These are phyloP conservation scores for Fraxinus paxiana DNA, from an alignment of 305 asterid genomes.

Conservation along the genomic window DNA sequence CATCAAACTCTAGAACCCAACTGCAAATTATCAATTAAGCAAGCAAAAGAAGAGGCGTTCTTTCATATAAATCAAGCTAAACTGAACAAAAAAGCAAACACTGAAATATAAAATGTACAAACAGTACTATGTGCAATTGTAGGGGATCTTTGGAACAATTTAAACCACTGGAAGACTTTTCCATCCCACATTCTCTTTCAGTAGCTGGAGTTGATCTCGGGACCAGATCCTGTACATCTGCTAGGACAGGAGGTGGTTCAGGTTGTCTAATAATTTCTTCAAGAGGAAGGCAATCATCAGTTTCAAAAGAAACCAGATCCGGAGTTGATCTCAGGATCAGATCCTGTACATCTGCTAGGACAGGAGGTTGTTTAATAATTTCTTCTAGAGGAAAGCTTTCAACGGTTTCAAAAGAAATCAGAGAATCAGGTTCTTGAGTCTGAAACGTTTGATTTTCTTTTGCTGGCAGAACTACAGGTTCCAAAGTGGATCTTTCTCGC, in stretches of 20 bases:
- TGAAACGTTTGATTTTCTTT: slow-evolving; percentile 28
- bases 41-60: not conserved
- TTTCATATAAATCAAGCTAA: slow-evolving; percentile 9
- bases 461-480: slow-evolving; percentile 41
- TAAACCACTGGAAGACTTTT: slow-evolving; percentile 43
- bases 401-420: slow-evolving; percentile 67
- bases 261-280: slow-evolving; percentile 51
- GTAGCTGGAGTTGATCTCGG: slow-evolving; percentile 44
- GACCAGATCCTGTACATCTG: slow-evolving; percentile 81
- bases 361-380: slow-evolving; percentile 39
- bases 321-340: not conserved
- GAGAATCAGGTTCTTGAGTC: slow-evolving; percentile 60
- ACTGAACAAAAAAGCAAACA: not conserved
- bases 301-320: slow-evolving; percentile 71
- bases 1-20: slow-evolving; percentile 18
- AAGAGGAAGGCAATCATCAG: slow-evolving; percentile 43
- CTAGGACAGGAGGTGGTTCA: slow-evolving; percentile 80
- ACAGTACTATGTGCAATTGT: slow-evolving; percentile 80
- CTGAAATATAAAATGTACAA: slow-evolving; percentile 18
- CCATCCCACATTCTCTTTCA: slow-evolving; percentile 41
- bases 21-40: not conserved
- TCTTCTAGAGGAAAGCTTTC: slow-evolving; percentile 48
- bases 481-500: slow-evolving; percentile 41
- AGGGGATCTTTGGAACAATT: slow-evolving; percentile 75
- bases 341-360: not conserved